Percentiles rank a stretch among this genome's conserved stretches.
Evolutionary conservation across 306 rosid species (phyloP).

Genomic region (Cucurbita ficifolia): DNA sequence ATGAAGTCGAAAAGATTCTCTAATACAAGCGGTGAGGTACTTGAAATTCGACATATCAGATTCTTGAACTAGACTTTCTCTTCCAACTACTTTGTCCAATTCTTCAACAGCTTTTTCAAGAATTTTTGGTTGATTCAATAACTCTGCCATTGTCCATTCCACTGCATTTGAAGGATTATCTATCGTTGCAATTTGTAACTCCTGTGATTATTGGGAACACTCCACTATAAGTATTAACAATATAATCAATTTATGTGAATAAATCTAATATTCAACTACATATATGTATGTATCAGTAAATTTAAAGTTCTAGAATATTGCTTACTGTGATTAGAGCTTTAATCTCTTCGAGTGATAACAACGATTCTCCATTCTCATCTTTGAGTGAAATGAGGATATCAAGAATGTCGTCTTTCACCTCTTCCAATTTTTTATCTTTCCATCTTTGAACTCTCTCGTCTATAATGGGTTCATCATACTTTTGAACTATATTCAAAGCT

Average conservation of each 20-base stretch:
- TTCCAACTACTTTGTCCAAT: not conserved
- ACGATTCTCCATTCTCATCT: not conserved
- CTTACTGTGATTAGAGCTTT: not conserved
- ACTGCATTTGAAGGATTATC: not conserved
- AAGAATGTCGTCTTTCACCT: not conserved
- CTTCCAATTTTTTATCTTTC: not conserved
- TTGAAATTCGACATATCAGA: not conserved
- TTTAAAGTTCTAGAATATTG: too few relatives aligned
- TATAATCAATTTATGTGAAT: too few relatives aligned
- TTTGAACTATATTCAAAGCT: not conserved
- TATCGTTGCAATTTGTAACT: not conserved
- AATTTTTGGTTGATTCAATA: not conserved
- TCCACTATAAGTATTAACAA: too few relatives aligned
- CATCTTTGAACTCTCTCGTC: not conserved
- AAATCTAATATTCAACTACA: too few relatives aligned
- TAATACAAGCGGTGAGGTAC: not conserved
- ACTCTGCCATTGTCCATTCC: not conserved
- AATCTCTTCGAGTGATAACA: not conserved
- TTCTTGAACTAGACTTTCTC: not conserved
- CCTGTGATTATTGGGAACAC: not conserved
- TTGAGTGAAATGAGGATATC: not conserved
- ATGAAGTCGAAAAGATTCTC: not conserved
- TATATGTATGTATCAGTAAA: too few relatives aligned
- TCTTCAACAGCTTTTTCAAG: not conserved
- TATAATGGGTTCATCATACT: not conserved